These are phyloP conservation scores for Boletus rufocinnamomeus DNA, from an alignment of 768 basidiomycete genomes.

Conservation along the genomic window DNA sequence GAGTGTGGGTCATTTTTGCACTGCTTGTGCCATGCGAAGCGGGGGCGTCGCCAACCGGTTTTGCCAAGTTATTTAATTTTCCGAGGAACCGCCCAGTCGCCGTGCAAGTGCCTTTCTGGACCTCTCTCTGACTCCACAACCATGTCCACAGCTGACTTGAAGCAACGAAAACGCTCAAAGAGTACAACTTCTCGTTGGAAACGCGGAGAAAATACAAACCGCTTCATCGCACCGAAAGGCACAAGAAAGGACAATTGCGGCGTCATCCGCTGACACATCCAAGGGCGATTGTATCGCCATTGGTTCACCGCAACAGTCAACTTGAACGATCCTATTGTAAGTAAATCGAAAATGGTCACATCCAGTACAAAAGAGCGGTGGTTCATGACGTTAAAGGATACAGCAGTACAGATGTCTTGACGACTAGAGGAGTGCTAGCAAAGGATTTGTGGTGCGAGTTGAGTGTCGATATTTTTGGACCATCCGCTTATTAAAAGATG, in stretches of 20 bases:
- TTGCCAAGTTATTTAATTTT: conserved; percentile 3
- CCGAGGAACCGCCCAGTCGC: conserved; percentile 1
- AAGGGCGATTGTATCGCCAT: conserved; percentile 6
- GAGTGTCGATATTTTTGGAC: background rate
- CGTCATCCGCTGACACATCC: conserved; percentile 17
- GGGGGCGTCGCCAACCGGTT: conserved; percentile 7
- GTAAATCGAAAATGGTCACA: background rate
- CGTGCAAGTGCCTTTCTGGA: background rate
- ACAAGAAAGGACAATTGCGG: conserved; percentile 17
- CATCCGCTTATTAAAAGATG: background rate
- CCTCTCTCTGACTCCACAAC: background rate
- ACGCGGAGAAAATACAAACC: conserved; percentile 2
- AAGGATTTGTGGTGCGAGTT: conserved; percentile 5
- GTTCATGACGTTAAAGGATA: background rate
- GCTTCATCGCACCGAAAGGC: background rate
- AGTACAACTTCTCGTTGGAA: conserved; percentile 9
- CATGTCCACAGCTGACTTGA: background rate
- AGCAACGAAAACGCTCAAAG: conserved; percentile 3
- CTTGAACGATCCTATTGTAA: conserved; percentile 8
- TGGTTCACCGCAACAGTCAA: background rate
- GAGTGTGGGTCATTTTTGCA: conserved; percentile 26
- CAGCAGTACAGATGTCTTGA: background rate
- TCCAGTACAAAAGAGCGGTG: conserved; percentile 11
- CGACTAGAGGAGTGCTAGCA: background rate
- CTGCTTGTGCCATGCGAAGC: conserved; percentile 27